Evolutionary conservation across 371 early-diverging fungal species (phyloP), one percentile per base, ranked within the genome.

Genomic region (Batkoa obscura): DNA sequence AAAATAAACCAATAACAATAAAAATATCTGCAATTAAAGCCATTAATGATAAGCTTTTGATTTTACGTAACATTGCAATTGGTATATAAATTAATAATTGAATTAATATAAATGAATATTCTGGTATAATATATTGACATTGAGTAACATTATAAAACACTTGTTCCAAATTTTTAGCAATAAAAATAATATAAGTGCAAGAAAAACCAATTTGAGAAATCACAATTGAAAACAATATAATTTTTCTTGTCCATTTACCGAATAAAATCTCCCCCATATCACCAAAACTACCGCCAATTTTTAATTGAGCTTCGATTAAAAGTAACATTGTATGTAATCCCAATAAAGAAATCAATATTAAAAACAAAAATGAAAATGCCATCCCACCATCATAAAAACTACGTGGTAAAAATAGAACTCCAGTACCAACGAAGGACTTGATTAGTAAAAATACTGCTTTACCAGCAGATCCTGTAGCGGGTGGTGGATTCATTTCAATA

Each of bases 341-440:
- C 54, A 77, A 59, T 50, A 63, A 64, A 10, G 70, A 76, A 33
- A 75, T 66, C 2, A 58, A 36, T 2, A 70, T 47, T 63, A 73
- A 53, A 15, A 67, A 45, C n/a, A 64, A 32, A 37, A 62, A 61
- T n/a, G 74, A 62, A 32, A 72, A 65, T 6, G 66, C 60, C 46
- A 72, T 60, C 39, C 76, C 76, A 34, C 76, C 76, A 49, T 78
- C 74, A 61, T 65, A 75, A 55, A 75, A 75, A 6, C 76, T 70
- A 30, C 67, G 68, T 31, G 76, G 78, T 32, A 75, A 62, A 50
- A 76, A 79, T 43, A 78, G 65, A 3, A 62, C 58, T 2, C 84
- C 85, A 12, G 86, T 85, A 30, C 85, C 86, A 55, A 86, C 72
- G 68, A 86, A 86, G 3, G 84, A 73, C 62, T 86, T 86, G 34